Conservation (phyloP, 371 early-diverging fungal species). For the Lichtheimia ornata region DNA sequence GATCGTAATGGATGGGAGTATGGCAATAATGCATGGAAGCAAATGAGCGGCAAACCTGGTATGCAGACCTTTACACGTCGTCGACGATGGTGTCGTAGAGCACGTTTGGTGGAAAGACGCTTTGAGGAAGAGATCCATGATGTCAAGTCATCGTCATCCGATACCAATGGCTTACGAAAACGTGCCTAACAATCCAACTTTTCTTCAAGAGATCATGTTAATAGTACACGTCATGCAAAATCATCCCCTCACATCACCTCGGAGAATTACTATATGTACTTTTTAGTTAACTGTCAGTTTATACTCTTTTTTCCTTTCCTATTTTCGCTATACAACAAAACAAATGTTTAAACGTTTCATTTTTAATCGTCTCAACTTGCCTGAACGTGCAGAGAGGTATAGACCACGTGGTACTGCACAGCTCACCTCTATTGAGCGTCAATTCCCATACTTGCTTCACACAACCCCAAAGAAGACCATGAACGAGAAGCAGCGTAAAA, state of each 20-base stretch:
- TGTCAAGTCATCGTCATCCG: not conserved
- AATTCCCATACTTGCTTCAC: constrained; percentile 28
- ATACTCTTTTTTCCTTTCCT: not conserved
- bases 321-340: constrained; percentile 5
- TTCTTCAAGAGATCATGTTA: not conserved
- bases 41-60: constrained; percentile 32
- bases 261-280: not conserved
- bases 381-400: constrained; percentile 25
- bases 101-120: constrained; percentile 37
- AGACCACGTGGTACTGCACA: constrained; percentile 22
- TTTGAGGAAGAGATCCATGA: constrained; percentile 10
- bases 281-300: constrained; percentile 6
- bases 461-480: constrained; percentile 23
- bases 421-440: constrained; percentile 13
- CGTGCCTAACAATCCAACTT: not conserved
- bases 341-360: constrained; percentile 26
- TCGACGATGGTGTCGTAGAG: constrained; percentile 47
- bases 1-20: constrained; percentile 53
- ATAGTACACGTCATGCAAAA: not conserved
- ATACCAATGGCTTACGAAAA: constrained; percentile 4
- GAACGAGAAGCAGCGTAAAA: constrained; percentile 26
- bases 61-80: constrained; percentile 48
- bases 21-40: constrained; percentile 53
- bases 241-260: not conserved
- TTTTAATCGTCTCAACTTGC: constrained; percentile 26